Conservation (phyloP, 1,284 basidiomycete genomes). For the Inonotus obliquus region DNA sequence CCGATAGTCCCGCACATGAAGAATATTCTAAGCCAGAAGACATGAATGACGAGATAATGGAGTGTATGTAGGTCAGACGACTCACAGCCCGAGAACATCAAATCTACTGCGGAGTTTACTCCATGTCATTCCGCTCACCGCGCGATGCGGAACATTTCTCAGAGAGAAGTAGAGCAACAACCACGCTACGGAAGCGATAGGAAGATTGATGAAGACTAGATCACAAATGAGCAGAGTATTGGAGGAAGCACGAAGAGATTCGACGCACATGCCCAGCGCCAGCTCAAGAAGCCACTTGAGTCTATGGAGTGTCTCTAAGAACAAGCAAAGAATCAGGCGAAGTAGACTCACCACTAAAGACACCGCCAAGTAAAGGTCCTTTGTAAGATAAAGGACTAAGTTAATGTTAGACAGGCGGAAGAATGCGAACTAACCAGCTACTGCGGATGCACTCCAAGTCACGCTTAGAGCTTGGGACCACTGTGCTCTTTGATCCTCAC, state of each 20-base stretch:
- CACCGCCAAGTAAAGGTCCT: constrained; percentile 71
- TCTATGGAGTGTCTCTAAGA: constrained; percentile 24
- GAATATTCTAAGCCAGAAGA: constrained; percentile 42
- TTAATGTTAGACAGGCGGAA: not conserved
- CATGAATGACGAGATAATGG: constrained; percentile 18
- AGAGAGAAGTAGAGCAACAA: constrained; percentile 56
- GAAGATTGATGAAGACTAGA: constrained; percentile 74
- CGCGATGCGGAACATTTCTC: constrained; percentile 45
- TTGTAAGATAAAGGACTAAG: not conserved
- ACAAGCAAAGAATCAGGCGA: constrained; percentile 20
- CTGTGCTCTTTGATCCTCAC: constrained; percentile 59
- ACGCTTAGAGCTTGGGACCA: constrained; percentile 79
- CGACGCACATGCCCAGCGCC: constrained; percentile 78
- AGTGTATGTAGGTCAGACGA: constrained; percentile 21
- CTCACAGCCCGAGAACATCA: constrained; percentile 73
- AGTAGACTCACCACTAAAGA: constrained; percentile 61
- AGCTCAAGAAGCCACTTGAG: constrained; percentile 37
- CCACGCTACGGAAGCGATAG: constrained; percentile 58
- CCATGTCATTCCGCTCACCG: constrained; percentile 50
- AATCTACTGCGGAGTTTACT: constrained; percentile 47
- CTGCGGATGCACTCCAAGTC: constrained; percentile 78
- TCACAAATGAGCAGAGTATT: constrained; percentile 5
- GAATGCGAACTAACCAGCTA: constrained; percentile 36
- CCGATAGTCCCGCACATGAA: constrained; percentile 72
- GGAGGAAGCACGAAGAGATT: not conserved